Evolutionary conservation across 371 early-diverging fungal species (phyloP).

Genomic region (Synchytrium microbalum): DNA sequence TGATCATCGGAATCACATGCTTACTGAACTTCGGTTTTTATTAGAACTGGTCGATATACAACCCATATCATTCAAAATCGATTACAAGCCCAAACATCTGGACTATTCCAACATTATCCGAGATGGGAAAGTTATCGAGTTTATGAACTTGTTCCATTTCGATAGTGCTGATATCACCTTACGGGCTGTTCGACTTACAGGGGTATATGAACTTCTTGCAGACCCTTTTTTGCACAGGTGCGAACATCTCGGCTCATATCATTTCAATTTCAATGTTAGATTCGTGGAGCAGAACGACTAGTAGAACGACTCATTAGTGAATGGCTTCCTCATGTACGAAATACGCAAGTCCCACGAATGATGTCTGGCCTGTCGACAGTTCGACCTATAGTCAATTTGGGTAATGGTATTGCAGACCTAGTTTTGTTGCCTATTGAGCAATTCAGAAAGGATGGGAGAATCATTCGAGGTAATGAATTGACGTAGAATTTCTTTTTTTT

Average conservation of each 20-base stretch:
- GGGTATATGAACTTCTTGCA: constrained; percentile 45
- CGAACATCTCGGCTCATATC: constrained; percentile 7
- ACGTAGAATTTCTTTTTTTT: background rate
- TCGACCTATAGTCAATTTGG: constrained; percentile 78
- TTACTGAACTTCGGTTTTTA: constrained; percentile 4
- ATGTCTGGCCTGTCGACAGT: constrained; percentile 88
- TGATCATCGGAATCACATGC: background rate
- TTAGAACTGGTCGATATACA: constrained; percentile 46
- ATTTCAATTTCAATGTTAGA: constrained; percentile 14
- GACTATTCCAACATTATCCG: constrained; percentile 60
- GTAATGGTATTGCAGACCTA: constrained; percentile 86
- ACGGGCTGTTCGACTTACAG: constrained; percentile 63
- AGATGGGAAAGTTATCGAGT: constrained; percentile 72
- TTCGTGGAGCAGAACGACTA: constrained; percentile 54
- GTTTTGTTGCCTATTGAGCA: constrained; percentile 88
- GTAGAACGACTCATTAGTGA: constrained; percentile 52
- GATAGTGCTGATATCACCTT: constrained; percentile 85
- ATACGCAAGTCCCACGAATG: constrained; percentile 80
- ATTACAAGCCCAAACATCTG: constrained; percentile 92
- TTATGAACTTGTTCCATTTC: constrained; percentile 86
- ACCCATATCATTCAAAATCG: constrained; percentile 76
- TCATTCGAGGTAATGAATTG: constrained; percentile 70
- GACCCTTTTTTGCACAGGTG: constrained; percentile 14
- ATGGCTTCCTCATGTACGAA: constrained; percentile 86
- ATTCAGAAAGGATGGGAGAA: constrained; percentile 83